These are phyloP conservation scores for Yamagishiella unicocca DNA, from an alignment of 139 green algal species.

Conservation along the genomic window DNA sequence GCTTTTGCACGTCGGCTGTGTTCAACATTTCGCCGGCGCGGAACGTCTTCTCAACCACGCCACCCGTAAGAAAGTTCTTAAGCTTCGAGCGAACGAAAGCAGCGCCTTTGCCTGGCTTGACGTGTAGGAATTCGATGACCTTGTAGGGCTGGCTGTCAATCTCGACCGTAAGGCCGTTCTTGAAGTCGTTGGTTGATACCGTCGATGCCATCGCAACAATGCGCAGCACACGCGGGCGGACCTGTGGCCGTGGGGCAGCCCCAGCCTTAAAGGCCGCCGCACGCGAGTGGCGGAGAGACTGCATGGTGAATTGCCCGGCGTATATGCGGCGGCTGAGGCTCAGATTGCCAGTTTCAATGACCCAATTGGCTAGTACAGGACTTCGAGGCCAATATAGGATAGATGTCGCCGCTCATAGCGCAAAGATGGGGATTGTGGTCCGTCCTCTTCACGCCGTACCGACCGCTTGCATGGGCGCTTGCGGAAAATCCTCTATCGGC, in stretches of 20 bases:
- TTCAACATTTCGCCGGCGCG: constrained; percentile 92
- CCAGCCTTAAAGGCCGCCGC: constrained; percentile 1
- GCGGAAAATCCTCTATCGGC: too few relatives aligned
- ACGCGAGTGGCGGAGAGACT: constrained; percentile 14
- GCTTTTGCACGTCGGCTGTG: constrained; percentile 80
- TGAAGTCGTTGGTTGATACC: constrained; percentile 95
- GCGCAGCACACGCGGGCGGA: background rate
- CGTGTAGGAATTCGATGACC: constrained; percentile 94
- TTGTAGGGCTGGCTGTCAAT: constrained; percentile 76
- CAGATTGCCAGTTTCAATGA: too few relatives aligned
- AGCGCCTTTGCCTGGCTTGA: constrained; percentile 98
- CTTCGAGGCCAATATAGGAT: too few relatives aligned
- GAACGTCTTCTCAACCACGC: constrained; percentile 96
- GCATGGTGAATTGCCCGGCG: constrained; percentile 7
- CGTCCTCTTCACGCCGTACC: too few relatives aligned
- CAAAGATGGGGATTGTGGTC: too few relatives aligned
- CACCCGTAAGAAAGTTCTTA: constrained; percentile 95
- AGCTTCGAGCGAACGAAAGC: constrained; percentile 99
- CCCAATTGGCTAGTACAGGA: background rate
- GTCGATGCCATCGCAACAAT: constrained; percentile 35
- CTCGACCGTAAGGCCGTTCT: constrained; percentile 92
- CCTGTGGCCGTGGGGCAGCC: background rate
- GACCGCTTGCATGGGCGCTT: too few relatives aligned
- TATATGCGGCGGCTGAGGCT: background rate
- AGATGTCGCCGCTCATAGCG: too few relatives aligned